Conservation (phyloP, 1,284 basidiomycete genomes). For the Sporisorium scitamineum region DNA sequence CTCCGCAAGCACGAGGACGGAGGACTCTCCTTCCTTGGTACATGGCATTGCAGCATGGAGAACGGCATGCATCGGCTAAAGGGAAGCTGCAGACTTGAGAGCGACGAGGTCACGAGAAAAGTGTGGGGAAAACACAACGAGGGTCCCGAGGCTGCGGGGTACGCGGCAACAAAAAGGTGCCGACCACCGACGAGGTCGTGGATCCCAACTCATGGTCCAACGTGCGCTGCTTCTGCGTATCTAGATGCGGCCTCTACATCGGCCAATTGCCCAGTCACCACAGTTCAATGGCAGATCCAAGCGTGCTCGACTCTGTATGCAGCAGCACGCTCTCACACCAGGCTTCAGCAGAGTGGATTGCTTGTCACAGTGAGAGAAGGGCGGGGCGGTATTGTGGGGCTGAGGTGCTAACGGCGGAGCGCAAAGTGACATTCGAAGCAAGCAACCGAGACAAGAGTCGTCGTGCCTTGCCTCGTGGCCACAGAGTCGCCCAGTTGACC, state of each 20-base stretch:
- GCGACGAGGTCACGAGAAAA: neutral
- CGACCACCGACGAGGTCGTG: conserved; percentile 4
- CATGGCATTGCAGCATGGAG: neutral
- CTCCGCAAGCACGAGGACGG: neutral
- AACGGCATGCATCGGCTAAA: neutral
- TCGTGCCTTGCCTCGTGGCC: neutral
- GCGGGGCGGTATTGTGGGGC: neutral
- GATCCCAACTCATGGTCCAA: neutral
- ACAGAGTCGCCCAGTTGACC: neutral
- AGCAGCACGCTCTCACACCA: too few species aligned
- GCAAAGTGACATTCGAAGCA: neutral
- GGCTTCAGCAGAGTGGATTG: too few species aligned
- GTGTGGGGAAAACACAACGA: neutral
- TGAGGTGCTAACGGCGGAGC: neutral
- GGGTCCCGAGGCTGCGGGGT: neutral
- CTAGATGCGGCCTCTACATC: too few species aligned
- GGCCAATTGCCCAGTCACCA: neutral
- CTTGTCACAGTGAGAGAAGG: too few species aligned
- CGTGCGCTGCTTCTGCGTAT: too few species aligned
- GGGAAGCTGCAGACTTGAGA: neutral
- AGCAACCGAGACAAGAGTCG: neutral
- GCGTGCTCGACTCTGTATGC: too few species aligned
- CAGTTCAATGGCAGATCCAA: neutral
- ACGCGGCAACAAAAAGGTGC: neutral
- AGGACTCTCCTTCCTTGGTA: neutral